Percentiles rank a stretch among this genome's conserved stretches.
Conservation (phyloP, 106 monocot species). For the Vanilla planifolia region DNA sequence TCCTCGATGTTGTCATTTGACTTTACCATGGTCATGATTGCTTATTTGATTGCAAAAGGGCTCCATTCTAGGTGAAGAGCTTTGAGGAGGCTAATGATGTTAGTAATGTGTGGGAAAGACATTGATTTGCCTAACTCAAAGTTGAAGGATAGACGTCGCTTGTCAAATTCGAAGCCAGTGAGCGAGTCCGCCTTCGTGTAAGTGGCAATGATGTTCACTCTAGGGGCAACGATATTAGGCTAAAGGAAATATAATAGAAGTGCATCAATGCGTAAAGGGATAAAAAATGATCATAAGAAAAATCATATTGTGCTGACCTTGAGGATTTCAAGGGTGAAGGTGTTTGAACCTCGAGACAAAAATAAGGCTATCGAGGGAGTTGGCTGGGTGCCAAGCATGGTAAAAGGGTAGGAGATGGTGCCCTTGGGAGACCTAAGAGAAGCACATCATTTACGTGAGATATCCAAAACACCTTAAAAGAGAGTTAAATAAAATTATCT, state of each 20-base stretch:
- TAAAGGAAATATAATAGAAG: not conserved
- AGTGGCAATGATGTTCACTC: conserved; percentile 40
- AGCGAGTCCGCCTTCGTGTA: conserved; percentile 16
- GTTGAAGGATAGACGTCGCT: conserved; percentile 33
- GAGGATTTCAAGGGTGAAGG: conserved; percentile 32
- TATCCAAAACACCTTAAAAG: no score
- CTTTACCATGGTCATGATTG: conserved; percentile 64
- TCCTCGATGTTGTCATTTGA: conserved; percentile 32
- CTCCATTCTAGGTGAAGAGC: no score
- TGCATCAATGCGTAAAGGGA: no score
- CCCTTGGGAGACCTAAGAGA: no score
- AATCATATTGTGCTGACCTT: no score
- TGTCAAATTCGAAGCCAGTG: conserved; percentile 16
- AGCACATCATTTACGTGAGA: no score
- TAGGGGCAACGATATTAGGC: conserved; percentile 43
- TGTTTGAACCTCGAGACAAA: no score
- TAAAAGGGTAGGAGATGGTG: no score
- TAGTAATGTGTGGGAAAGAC: conserved; percentile 71
- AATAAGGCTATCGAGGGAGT: no score
- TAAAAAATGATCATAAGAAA: no score
- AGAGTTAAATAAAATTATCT: no score
- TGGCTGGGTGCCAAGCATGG: no score
- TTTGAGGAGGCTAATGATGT: conserved; percentile 55
- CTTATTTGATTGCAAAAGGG: conserved; percentile 62
- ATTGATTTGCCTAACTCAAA: conserved; percentile 60